These are phyloP conservation scores for Ampelomyces quisqualis DNA, from an alignment of 2,329 filamentous ascomycete genomes.

Conservation along the genomic window DNA sequence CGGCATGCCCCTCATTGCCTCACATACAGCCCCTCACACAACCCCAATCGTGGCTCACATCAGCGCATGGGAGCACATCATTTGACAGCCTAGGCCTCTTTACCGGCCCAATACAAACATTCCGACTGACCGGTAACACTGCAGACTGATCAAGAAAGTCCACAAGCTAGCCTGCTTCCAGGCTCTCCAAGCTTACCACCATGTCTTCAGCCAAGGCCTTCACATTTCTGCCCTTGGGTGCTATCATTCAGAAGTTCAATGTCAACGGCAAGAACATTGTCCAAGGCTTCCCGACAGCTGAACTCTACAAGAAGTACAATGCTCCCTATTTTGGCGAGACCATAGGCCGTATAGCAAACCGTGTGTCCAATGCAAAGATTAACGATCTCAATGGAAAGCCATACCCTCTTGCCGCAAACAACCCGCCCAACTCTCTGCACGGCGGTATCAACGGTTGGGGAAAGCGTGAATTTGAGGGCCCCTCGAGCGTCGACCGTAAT, in stretches of 20 bases:
- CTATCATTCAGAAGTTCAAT: conserved; percentile 77
- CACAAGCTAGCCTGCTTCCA: conserved; percentile 4
- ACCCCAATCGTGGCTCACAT: conserved; percentile 3
- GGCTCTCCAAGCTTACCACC: conserved; percentile 5
- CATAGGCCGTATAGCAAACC: conserved; percentile 82
- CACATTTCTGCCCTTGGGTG: conserved; percentile 71
- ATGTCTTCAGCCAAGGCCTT: conserved; percentile 41
- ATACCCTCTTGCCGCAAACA: conserved; percentile 72
- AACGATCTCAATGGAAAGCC: conserved; percentile 68
- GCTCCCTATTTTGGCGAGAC: conserved; percentile 85
- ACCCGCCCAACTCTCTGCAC: conserved; percentile 68
- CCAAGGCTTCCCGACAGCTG: conserved; percentile 74
- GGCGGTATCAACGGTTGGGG: conserved; percentile 70
- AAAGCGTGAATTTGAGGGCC: conserved; percentile 74
- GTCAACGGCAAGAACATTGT: conserved; percentile 84
- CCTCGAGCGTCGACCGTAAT: conserved; percentile 57
- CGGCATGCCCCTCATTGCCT: conserved; percentile 13
- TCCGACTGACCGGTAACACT: conserved; percentile 7
- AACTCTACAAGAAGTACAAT: conserved; percentile 74
- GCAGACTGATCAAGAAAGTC: conserved; percentile 8
- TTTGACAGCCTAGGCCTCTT: conserved; percentile 1
- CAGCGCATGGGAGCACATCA: conserved; percentile 1
- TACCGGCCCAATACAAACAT: neutral
- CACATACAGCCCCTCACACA: conserved; percentile 12
- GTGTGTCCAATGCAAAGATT: conserved; percentile 71